These are phyloP conservation scores for Trypanosoma mega DNA, from an alignment of 208 protist genomes.

Conservation along the genomic window DNA sequence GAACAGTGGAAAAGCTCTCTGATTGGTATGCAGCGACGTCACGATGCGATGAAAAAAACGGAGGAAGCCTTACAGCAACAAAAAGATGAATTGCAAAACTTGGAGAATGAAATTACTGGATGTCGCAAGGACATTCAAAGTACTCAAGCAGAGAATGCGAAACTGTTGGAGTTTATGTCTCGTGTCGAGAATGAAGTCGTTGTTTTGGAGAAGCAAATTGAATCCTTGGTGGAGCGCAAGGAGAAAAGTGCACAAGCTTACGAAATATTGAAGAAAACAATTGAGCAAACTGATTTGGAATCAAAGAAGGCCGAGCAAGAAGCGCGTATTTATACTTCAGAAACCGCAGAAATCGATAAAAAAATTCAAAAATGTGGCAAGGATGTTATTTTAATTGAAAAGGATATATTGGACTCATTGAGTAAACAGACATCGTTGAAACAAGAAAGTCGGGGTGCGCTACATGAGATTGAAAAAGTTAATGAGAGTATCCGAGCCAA, in stretches of 20 bases:
- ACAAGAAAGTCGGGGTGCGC: conserved; percentile 86
- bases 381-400: conserved; percentile 88
- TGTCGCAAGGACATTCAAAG: conserved; percentile 82
- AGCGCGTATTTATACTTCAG: conserved; percentile 61
- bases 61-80: conserved; percentile 92
- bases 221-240: conserved; percentile 67
- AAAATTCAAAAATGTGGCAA: conserved; percentile 83
- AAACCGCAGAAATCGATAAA: conserved; percentile 73
- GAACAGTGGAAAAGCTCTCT: conserved; percentile 94
- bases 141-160: conserved; percentile 87
- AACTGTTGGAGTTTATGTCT: conserved; percentile 88
- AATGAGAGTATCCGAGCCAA: conserved; percentile 89
- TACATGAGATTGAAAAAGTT: conserved; percentile 92
- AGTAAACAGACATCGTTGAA: conserved; percentile 93
- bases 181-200: conserved; percentile 91
- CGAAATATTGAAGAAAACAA: conserved; percentile 66
- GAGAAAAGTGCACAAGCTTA: conserved; percentile 77
- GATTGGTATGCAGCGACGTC: conserved; percentile 93
- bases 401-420: conserved; percentile 82
- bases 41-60: conserved; percentile 91
- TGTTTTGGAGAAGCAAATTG: conserved; percentile 91
- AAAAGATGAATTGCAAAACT: conserved; percentile 83
- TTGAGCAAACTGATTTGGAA: conserved; percentile 82
- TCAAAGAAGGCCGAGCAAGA: conserved; percentile 82
- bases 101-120: conserved; percentile 94